phyloP scores from a whole-genome alignment of 73 alveolate species.

The Paramecium sexaurelia region DNA sequence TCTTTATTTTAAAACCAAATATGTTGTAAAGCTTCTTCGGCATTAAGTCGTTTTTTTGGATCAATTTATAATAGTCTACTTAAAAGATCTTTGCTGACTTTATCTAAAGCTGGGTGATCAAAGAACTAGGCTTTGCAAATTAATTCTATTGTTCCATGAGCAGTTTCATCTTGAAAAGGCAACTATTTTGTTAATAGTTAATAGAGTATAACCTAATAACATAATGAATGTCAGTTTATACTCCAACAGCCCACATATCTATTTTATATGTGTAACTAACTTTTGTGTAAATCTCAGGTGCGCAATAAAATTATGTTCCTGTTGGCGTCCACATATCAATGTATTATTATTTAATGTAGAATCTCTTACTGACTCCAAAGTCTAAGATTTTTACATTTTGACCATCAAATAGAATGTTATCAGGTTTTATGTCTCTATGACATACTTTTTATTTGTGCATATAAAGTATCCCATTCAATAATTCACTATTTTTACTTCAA shows the following conservation, averaged over 20 bases:
- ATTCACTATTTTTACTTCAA: not conserved
- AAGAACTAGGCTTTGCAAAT: not conserved
- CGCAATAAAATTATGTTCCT: constrained; percentile 62
- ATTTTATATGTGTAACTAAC: constrained; percentile 42
- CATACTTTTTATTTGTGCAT: constrained; percentile 42
- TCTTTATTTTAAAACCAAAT: not conserved
- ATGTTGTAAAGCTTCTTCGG: not conserved
- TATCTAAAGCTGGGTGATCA: constrained; percentile 11
- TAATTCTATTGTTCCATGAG: constrained; percentile 35
- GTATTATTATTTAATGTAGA: not conserved
- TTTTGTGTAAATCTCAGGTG: constrained; percentile 48
- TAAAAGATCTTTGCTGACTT: not conserved
- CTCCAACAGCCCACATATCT: constrained; percentile 65
- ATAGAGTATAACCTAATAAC: not conserved
- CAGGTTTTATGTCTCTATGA: constrained; percentile 43
- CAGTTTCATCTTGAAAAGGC: constrained; percentile 69
- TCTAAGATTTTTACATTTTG: not conserved
- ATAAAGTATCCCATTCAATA: not conserved
- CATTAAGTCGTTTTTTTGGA: constrained; percentile 44
- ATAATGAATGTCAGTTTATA: not conserved
- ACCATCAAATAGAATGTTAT: constrained; percentile 41
- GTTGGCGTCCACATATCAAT: constrained; percentile 56
- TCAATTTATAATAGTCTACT: not conserved
- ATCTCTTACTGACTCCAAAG: constrained; percentile 39
- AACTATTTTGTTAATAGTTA: constrained; percentile 61